These are phyloP conservation scores for Daldinia childiae DNA, from an alignment of 495 filamentous ascomycete genomes.

Conservation along the genomic window DNA sequence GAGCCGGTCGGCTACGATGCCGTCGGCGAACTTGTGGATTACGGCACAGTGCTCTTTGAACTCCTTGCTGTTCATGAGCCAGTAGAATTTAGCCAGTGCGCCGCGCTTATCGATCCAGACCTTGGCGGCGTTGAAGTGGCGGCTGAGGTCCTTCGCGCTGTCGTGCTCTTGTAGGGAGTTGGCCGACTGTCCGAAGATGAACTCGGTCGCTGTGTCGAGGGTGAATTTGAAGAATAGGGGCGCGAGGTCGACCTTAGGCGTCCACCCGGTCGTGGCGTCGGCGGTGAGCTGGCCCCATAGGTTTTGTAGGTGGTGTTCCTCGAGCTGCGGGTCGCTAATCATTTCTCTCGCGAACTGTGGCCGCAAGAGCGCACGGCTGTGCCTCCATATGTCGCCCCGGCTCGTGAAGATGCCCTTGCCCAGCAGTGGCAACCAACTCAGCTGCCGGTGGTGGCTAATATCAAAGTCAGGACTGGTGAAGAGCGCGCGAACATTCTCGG, in stretches of 20 bases:
- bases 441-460: conserved; percentile 59
- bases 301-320: conserved; percentile 69
- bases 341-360: conserved; percentile 71
- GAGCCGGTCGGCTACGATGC: conserved; percentile 52
- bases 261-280: conserved; percentile 43
- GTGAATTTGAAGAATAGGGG: conserved; percentile 72
- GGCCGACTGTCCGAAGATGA: conserved; percentile 71
- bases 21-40: conserved; percentile 62
- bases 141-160: conserved; percentile 46
- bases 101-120: conserved; percentile 55
- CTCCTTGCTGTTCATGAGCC: conserved; percentile 54
- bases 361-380: conserved; percentile 68
- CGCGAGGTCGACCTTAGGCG: conserved; percentile 63
- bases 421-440: conserved; percentile 63
- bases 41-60: conserved; percentile 56
- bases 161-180: conserved; percentile 43
- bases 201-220: conserved; percentile 76
- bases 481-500: conserved; percentile 70
- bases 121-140: conserved; percentile 60
- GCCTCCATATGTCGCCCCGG: conserved; percentile 72
- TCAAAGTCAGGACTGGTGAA: conserved; percentile 69
- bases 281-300: conserved; percentile 48
- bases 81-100: conserved; percentile 57
- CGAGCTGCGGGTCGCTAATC: conserved; percentile 65
- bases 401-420: conserved; percentile 77